These are phyloP conservation scores for Neocatenulostroma microsporum DNA, from an alignment of 2,329 filamentous ascomycete species.

Conservation along the genomic window DNA sequence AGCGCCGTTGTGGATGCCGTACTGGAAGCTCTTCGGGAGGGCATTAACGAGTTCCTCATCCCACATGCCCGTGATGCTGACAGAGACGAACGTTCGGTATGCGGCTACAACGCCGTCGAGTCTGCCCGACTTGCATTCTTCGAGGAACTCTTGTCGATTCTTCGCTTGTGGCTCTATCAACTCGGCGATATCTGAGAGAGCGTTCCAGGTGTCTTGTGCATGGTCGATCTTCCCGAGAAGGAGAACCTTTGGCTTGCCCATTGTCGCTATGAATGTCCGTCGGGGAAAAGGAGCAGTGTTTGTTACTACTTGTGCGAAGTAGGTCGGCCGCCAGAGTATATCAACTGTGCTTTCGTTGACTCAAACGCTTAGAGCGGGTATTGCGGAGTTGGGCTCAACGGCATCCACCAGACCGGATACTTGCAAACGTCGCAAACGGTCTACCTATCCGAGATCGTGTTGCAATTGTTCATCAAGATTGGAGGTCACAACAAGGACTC, in stretches of 20 bases:
- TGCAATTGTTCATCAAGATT: too few relatives aligned
- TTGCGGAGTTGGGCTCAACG: too few relatives aligned
- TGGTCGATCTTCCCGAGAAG: slow-evolving; percentile 57
- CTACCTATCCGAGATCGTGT: too few relatives aligned
- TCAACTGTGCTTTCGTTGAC: too few relatives aligned
- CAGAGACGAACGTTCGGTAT: slow-evolving; percentile 64
- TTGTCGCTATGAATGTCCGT: slow-evolving; percentile 15
- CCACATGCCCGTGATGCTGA: slow-evolving; percentile 57
- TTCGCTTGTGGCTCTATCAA: slow-evolving; percentile 55
- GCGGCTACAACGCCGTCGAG: slow-evolving; percentile 58
- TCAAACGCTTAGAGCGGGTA: too few relatives aligned
- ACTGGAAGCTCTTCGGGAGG: slow-evolving; percentile 32
- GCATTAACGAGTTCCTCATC: slow-evolving; percentile 61
- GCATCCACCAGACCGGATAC: too few relatives aligned
- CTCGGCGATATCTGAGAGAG: slow-evolving; percentile 56
- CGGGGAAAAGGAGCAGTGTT: too few relatives aligned
- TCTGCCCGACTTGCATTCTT: slow-evolving; percentile 57
- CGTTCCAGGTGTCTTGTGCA: slow-evolving; percentile 58
- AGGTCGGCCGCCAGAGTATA: too few relatives aligned
- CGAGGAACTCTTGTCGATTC: slow-evolving; percentile 59
- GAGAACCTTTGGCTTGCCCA: slow-evolving; percentile 51
- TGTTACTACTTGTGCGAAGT: too few relatives aligned
- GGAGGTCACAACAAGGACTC: too few relatives aligned
- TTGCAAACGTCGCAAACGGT: too few relatives aligned
- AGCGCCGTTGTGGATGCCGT: slow-evolving; percentile 49